These are phyloP conservation scores for Phoenix dactylifera DNA, from an alignment of 176 grass and related monocot species.

Conservation along the genomic window DNA sequence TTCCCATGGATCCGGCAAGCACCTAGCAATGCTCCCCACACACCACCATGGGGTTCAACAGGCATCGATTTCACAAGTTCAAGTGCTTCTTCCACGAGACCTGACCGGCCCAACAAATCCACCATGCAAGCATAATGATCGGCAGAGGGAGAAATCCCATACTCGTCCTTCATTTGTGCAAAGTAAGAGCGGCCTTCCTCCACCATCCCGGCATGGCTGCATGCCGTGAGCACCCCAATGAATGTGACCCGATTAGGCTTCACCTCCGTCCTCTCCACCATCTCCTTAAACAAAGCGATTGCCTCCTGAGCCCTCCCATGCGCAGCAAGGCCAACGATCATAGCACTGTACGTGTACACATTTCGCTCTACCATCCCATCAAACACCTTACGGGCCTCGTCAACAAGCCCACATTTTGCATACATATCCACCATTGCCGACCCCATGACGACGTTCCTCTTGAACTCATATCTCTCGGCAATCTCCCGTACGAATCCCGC, in stretches of 20 bases:
- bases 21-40: no score
- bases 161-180: no score
- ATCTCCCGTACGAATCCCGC: background rate
- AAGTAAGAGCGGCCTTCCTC: background rate
- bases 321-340: slow-evolving; percentile 1
- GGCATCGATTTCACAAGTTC: no score
- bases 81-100: no score
- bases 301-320: slow-evolving; percentile 1
- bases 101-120: no score
- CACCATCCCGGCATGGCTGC: slow-evolving; percentile 2
- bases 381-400: background rate
- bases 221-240: slow-evolving; percentile 1
- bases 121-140: no score
- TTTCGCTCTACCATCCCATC: background rate
- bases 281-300: background rate
- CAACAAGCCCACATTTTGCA: background rate
- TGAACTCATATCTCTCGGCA: background rate
- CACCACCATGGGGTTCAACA: no score
- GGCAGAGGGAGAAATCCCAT: no score
- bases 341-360: background rate
- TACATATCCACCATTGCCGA: slow-evolving; percentile 3
- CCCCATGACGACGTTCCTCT: background rate
- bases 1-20: no score
- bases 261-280: background rate
- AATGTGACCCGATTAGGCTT: background rate